Percentiles rank a stretch among this genome's conserved stretches.
phyloP scores from a whole-genome alignment of 495 filamentous ascomycete genomes.

The Saxophila tyrrhenica region DNA sequence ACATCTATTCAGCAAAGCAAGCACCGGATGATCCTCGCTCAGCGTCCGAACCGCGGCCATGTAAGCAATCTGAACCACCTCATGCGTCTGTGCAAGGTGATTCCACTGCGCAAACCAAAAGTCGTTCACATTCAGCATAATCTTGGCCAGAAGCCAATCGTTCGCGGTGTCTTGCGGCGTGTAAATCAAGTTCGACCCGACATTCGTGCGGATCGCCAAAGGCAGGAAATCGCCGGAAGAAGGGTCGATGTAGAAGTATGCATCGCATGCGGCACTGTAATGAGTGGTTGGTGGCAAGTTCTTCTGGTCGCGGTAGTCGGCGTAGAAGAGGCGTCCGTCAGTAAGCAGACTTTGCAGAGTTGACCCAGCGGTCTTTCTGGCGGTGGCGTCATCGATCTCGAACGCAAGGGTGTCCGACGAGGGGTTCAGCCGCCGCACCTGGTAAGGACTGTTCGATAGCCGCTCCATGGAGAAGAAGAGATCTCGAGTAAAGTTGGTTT shows the following conservation, averaged over 20 bases:
- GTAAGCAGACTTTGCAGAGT: conserved; percentile 18
- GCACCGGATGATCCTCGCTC: conserved; percentile 24
- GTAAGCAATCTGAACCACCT: conserved; percentile 27
- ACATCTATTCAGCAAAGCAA: conserved; percentile 26
- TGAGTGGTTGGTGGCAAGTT: conserved; percentile 16
- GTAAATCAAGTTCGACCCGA: conserved; percentile 28
- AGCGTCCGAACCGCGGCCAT: conserved; percentile 29
- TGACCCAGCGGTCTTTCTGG: conserved; percentile 19
- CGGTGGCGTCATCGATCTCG: conserved; percentile 19
- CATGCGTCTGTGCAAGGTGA: conserved; percentile 28
- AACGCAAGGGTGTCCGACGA: conserved; percentile 24
- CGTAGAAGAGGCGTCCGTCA: conserved; percentile 27
- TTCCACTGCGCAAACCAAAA: conserved; percentile 21
- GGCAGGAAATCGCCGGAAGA: conserved; percentile 29
- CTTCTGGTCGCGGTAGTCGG: conserved; percentile 25
- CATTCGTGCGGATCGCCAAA: conserved; percentile 29
- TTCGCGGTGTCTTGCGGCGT: conserved; percentile 27
- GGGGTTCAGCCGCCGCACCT: conserved; percentile 25
- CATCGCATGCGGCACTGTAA: conserved; percentile 27
- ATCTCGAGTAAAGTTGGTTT: conserved; percentile 33
- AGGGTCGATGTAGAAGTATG: conserved; percentile 29
- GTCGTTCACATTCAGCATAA: conserved; percentile 32
- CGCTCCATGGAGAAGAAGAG: conserved; percentile 33
- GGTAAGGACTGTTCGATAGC: conserved; percentile 28
- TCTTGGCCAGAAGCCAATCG: conserved; percentile 34